phyloP scores from a whole-genome alignment of 257 asterid genomes.

The Solanum sejunctum region DNA sequence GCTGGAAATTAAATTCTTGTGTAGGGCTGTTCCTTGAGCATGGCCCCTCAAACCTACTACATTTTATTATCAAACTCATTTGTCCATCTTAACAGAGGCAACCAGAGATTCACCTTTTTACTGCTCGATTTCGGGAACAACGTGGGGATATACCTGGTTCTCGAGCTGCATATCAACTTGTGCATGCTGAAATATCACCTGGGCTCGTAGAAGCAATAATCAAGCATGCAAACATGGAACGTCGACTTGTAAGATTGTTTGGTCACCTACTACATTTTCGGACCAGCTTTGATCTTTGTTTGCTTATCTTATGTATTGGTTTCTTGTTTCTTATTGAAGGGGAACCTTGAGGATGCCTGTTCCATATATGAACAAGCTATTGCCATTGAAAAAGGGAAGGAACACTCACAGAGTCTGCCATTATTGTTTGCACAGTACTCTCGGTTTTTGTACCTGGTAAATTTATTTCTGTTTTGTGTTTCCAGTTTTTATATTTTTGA shows the following conservation, averaged over 20 bases:
- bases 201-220: constrained; percentile 92
- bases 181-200: constrained; percentile 87
- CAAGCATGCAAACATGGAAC: constrained; percentile 96
- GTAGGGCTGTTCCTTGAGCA: background rate
- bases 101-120: constrained; percentile 93
- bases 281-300: background rate
- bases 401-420: constrained; percentile 81
- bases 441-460: constrained; percentile 72
- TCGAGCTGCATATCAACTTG: constrained; percentile 83
- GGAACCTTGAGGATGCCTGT: constrained; percentile 72
- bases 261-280: background rate
- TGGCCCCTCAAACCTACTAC: background rate
- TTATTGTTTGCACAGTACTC: constrained; percentile 85
- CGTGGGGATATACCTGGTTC: constrained; percentile 81
- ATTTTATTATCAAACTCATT: background rate
- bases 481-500: background rate
- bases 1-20: background rate
- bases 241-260: constrained; percentile 53
- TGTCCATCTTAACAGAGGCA: constrained; percentile 48
- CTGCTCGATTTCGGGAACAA: constrained; percentile 86
- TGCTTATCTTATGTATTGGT: background rate
- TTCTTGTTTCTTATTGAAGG: constrained; percentile 35
- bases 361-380: constrained; percentile 85
- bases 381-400: constrained; percentile 92
- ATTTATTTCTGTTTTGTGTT: background rate